Base-by-base conservation (phyloP, 371 early-diverging fungal genomes). In the Antonospora locustae region DNA sequence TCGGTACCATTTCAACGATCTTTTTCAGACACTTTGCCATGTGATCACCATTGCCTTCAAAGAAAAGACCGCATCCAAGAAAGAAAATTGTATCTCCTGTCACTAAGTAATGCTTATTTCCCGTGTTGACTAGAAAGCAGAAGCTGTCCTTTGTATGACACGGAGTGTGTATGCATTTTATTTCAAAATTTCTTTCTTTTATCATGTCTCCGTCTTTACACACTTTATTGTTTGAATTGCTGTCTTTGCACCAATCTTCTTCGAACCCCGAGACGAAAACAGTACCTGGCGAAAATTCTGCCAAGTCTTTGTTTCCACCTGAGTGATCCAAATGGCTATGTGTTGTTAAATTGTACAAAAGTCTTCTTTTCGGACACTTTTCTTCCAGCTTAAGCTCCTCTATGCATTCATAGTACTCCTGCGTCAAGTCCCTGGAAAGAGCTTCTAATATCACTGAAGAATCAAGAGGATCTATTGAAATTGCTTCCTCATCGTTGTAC, bases 31-130 rank as follows among this genome's bases (percentile, higher is more conserved):
- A 27, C 11, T 43, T 20, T 9, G 53, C 12, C 65, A 74, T 73
- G 37, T 64, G 58, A 23, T 53, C 46, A 17, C 63, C 58, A 3
- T 58, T 60, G 16, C 72, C 74, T 61, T 69, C 71, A 53, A 66
- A 66, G 49, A 74, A 69, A 29, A 50, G 55, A 22, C 74, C 74
- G 38, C 65, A 65, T 1, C 74, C 74, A 7, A 74, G 57, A 17
- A 60, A 69, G 40, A 74, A 71, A 1, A 74, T 27, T 11, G 68
- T 69, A 52, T 71, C 74, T 0, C 74, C 74, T 20, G 64, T 62
- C 23, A 67, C 48, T 22, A 70, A 38, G 30, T 52, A 65, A 27
- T 23, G 38, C 19, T 55, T 20, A 32, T 41, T 39, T 0, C 5
- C 4, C 5, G 5, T 30, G 16, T 41, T 4, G 7, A 70, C 44